Percentiles rank a stretch among this genome's conserved stretches.
Conservation (phyloP, 2,329 filamentous ascomycete species). For the Aspergillus sclerotialis region DNA sequence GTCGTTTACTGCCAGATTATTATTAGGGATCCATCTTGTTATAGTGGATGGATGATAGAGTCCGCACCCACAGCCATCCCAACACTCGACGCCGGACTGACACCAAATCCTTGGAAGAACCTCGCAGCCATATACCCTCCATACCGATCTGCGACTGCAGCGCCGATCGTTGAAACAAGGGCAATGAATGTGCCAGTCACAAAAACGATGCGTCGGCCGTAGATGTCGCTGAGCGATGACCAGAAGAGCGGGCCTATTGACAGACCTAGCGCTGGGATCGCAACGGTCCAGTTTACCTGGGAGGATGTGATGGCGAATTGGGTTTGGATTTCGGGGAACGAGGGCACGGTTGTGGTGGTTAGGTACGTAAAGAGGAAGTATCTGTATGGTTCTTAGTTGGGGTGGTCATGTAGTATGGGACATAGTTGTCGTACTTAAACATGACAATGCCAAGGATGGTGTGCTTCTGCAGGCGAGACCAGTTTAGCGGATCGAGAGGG, state of each 20-base stretch:
- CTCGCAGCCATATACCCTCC: slow-evolving; percentile 50
- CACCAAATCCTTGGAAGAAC: slow-evolving; percentile 53
- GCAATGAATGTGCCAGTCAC: slow-evolving; percentile 39
- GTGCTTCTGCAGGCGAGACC: slow-evolving; percentile 43
- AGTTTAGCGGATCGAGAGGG: slow-evolving; percentile 50
- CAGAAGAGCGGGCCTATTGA: slow-evolving; percentile 46
- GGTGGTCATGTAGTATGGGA: background rate
- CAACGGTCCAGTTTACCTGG: slow-evolving; percentile 51
- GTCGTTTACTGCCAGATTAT: slow-evolving; percentile 42
- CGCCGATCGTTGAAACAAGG: slow-evolving; percentile 36
- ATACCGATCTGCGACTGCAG: slow-evolving; percentile 36
- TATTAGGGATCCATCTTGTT: background rate
- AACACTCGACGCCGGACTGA: slow-evolving; percentile 48
- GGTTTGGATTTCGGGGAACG: slow-evolving; percentile 44
- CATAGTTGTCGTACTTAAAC: slow-evolving; percentile 36
- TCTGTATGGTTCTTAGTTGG: slow-evolving; percentile 18
- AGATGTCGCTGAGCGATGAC: slow-evolving; percentile 45
- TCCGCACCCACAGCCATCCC: slow-evolving; percentile 43
- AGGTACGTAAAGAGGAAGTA: slow-evolving; percentile 55
- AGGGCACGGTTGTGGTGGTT: slow-evolving; percentile 51
- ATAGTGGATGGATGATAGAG: too few relatives aligned
- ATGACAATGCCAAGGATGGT: slow-evolving; percentile 47
- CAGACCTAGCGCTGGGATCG: slow-evolving; percentile 46
- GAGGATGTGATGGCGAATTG: slow-evolving; percentile 40
- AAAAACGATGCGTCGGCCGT: slow-evolving; percentile 47